Evolutionary conservation across 2,329 filamentous ascomycete species (phyloP), one percentile per base, ranked within the genome.

Genomic region (Verticillium albo-atrum): DNA sequence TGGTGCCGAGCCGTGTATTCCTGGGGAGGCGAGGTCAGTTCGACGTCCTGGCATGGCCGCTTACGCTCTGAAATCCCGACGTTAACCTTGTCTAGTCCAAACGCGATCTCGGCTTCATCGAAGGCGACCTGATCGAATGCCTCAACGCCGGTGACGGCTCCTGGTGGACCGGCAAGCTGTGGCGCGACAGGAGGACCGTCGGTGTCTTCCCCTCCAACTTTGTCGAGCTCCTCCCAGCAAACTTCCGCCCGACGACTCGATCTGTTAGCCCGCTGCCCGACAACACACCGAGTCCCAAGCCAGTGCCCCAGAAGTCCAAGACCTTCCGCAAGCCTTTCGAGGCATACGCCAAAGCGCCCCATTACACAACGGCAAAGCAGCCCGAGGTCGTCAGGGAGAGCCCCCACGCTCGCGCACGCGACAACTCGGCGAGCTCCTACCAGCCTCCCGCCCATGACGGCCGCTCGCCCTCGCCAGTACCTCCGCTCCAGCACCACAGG

Each of bases 201-300:
- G 95, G 95, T 58, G 81, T 95, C 23, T 99, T 99, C 70, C 95
- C 95, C 1, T 97, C 93, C 69, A 99, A 99, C 77, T 99, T 99
- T 71, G 95, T 99, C 71, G 86, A 96, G 72, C 84, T 99, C 6
- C 83, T 99, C 32, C 89, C 91, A 58, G 87, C 95, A 61, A 85
- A 87, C 72, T 98, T 96, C 72, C 88, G 91, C 60, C 95, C 95
- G 61, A 86, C 87, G 67, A 80, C 79, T 51, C 79, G 87, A 70
- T 81, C 83, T 30, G 79, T 79, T 57, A 88, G 85, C 67, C 84
- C 85, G 1, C 75, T 92, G 75, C 77, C 86, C 63, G 77, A 65
- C 62, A 82, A 79, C 65, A 79, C 83, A 1, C 80, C 83, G 52
- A 82, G 80, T 60, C 79, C 84, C 54, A 79, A 76, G 61, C 81